Evolutionary conservation across 1,139 yeast species (phyloP), one percentile per base, ranked within the genome.

Genomic region (Citeromyces siamensis): DNA sequence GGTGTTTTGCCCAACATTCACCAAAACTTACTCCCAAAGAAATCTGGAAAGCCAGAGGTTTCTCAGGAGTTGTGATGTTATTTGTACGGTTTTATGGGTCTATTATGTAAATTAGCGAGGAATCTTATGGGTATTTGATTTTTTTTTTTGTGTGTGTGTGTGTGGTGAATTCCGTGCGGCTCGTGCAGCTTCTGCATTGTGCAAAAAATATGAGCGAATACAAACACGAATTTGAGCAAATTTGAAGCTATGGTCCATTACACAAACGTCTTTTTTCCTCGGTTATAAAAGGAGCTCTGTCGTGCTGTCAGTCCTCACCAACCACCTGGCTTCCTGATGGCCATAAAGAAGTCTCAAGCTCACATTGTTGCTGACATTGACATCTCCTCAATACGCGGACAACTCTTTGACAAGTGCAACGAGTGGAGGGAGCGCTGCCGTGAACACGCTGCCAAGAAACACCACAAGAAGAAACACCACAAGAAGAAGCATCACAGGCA

Each of bases 1-100:
- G 98, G 99, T 77, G 99, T 93, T 41, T 71, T 90, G 66, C 99
- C 99, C 73, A 86, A 88, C 82, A 81, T 80, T 62, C 95, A 88
- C 70, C 88, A 81, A 67, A 81, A 82, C 72, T 78, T 88, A 66
- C 78, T 86, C 66, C 96, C 96, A 68, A 78, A 86, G 77, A 88
- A 88, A 75, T 73, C 85, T 55, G 71, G 83, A 47, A 77, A 78
- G 68, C 68, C 74, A 44, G 77, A 78, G 66, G 86, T 84, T 66
- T 81, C 90, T 59, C 93, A 81, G 70, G 90, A 81, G 68, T 78
- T 81, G 70, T 81, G 75, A 71, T 46, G 38, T 21, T 16, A 10
- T 23, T 14, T 20, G 21, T 29, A 17, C 27, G 19, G 33, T 26
- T 28, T 22, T 19, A 19, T 20, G 17, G 18, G 22, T 37, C 27